Percentiles rank a stretch among this genome's conserved stretches.
phyloP scores from a whole-genome alignment of 768 basidiomycete genomes.

The Russula vinacea region DNA sequence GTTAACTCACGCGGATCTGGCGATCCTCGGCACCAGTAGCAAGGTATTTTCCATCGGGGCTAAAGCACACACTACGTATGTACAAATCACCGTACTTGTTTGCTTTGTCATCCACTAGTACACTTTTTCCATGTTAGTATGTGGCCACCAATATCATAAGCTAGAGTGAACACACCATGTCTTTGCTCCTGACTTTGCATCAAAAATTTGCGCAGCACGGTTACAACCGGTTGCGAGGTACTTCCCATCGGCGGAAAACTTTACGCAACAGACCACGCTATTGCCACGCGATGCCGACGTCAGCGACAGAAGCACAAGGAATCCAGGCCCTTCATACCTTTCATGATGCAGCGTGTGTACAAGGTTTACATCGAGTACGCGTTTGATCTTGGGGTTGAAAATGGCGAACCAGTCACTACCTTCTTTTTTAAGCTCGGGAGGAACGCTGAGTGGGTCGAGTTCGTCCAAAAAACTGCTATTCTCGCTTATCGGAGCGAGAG shows the following conservation, averaged over 20 bases:
- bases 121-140: slow-evolving; percentile 41
- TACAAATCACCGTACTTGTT: slow-evolving; percentile 80
- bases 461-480: slow-evolving; percentile 46
- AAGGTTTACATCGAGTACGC: slow-evolving; percentile 71
- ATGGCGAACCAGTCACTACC: slow-evolving; percentile 87
- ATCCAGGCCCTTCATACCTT: slow-evolving; percentile 49
- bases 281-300: slow-evolving; percentile 6
- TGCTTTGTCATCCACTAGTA: slow-evolving; percentile 73
- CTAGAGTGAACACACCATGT: slow-evolving; percentile 59
- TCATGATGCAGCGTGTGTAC: slow-evolving; percentile 90
- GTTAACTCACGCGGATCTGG: slow-evolving; percentile 69
- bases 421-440: slow-evolving; percentile 63
- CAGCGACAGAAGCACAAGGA: slow-evolving; percentile 14
- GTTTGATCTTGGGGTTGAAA: slow-evolving; percentile 78
- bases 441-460: slow-evolving; percentile 44
- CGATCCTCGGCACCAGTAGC: slow-evolving; percentile 90
- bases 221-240: slow-evolving; percentile 95
- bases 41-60: slow-evolving; percentile 65
- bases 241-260: slow-evolving; percentile 92
- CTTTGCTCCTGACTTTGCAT: slow-evolving; percentile 81
- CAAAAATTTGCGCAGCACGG: slow-evolving; percentile 91
- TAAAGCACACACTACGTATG: slow-evolving; percentile 81
- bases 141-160: neutral
- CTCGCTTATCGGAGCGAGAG: slow-evolving; percentile 29
- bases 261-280: slow-evolving; percentile 85